Evolutionary conservation across 2,329 filamentous ascomycete genomes (phyloP).

Genomic region (Aspergillus chevalieri): DNA sequence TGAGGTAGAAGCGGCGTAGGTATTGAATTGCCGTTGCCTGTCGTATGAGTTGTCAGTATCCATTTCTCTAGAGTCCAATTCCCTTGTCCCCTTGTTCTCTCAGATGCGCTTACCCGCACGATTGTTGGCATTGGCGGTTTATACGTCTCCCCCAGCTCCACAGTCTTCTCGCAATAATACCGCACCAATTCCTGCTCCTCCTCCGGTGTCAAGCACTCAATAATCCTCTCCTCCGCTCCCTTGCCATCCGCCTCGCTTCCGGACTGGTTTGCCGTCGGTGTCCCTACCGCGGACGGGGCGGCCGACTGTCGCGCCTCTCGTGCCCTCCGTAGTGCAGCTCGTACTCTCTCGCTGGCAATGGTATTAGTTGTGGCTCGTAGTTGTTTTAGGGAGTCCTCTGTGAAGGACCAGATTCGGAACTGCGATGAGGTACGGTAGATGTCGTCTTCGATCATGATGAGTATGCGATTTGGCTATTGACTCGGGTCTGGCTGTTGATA

Average conservation of each 20-base stretch:
- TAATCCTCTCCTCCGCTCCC: conserved; percentile 36
- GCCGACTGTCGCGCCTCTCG: conserved; percentile 30
- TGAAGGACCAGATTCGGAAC: conserved; percentile 89
- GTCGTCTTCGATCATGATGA: conserved; percentile 76
- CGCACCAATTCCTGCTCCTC: conserved; percentile 79
- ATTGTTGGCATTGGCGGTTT: conserved; percentile 51
- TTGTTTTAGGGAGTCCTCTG: conserved; percentile 61
- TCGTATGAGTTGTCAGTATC: conserved; percentile 1
- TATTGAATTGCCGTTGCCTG: conserved; percentile 80
- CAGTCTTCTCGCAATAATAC: conserved; percentile 63
- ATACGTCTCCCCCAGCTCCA: conserved; percentile 55
- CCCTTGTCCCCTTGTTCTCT: neutral
- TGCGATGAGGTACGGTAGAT: conserved; percentile 86
- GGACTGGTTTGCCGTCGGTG: conserved; percentile 24
- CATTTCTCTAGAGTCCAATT: neutral
- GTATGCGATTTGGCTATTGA: neutral
- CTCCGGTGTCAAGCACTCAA: conserved; percentile 74
- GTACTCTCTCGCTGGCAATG: conserved; percentile 64
- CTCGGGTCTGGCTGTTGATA: neutral
- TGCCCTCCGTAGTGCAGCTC: conserved; percentile 50
- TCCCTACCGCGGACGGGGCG: conserved; percentile 27
- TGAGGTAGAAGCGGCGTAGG: conserved; percentile 89
- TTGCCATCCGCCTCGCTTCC: conserved; percentile 28
- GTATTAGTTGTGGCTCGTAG: conserved; percentile 74
- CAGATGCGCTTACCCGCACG: conserved; percentile 47